Evolutionary conservation across 2,329 filamentous ascomycete species (phyloP).

Genomic region (Microcyclospora tardicrescens): DNA sequence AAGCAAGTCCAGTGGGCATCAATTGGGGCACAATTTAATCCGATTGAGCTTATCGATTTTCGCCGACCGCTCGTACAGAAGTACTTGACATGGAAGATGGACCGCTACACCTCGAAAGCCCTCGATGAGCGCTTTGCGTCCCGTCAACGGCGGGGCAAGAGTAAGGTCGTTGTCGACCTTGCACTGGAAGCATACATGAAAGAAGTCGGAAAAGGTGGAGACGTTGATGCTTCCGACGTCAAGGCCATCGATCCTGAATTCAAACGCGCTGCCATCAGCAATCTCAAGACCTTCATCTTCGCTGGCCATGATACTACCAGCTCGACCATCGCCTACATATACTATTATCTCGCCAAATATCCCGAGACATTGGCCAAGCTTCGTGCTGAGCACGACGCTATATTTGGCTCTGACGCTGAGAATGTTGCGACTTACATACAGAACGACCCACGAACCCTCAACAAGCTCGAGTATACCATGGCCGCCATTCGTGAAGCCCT

Average conservation of each 20-base stretch:
- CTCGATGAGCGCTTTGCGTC: conserved; percentile 27
- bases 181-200: conserved; percentile 27
- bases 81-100: conserved; percentile 26
- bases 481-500: conserved; percentile 43
- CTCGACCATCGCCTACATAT: conserved; percentile 24
- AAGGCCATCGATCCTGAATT: conserved; percentile 25
- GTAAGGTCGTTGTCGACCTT: conserved; percentile 24
- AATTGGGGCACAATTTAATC: conserved; percentile 23
- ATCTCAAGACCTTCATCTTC: conserved; percentile 30
- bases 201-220: conserved; percentile 18
- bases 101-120: conserved; percentile 21
- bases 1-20: conserved; percentile 24
- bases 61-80: conserved; percentile 21
- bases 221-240: conserved; percentile 9
- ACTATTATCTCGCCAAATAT: conserved; percentile 28
- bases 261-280: conserved; percentile 22
- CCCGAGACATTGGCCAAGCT: conserved; percentile 24
- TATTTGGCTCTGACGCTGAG: conserved; percentile 34
- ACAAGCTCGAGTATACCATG: conserved; percentile 38
- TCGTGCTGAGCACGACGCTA: conserved; percentile 37
- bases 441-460: conserved; percentile 34
- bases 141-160: conserved; percentile 18
- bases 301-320: conserved; percentile 32
- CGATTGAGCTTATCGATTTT: conserved; percentile 25
- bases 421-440: conserved; percentile 26